phyloP scores from a whole-genome alignment of 2,329 filamentous ascomycete species.

The Didymella arachidicola region DNA sequence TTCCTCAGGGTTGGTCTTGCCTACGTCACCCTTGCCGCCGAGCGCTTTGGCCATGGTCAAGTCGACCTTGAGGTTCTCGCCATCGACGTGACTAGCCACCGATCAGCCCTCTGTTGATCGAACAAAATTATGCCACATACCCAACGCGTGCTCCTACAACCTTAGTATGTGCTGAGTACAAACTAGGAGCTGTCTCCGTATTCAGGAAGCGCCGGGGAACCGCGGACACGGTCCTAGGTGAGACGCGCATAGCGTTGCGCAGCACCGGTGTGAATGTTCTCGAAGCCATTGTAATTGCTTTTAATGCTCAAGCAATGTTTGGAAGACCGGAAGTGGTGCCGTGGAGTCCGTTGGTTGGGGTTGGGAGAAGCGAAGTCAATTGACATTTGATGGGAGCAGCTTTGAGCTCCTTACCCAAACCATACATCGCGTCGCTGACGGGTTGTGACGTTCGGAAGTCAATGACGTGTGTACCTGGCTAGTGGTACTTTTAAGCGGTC shows the following conservation, averaged over 20 bases:
- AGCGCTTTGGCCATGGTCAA: constrained; percentile 56
- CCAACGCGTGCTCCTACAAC: constrained; percentile 52
- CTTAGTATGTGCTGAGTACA: constrained; percentile 51
- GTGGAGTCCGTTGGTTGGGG: background rate
- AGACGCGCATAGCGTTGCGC: constrained; percentile 23
- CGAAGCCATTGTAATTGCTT: constrained; percentile 25
- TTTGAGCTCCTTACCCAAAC: constrained; percentile 6
- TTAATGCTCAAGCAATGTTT: background rate
- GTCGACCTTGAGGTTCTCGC: constrained; percentile 49
- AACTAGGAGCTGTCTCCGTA: constrained; percentile 50
- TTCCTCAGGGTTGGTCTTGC: constrained; percentile 57
- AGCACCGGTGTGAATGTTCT: constrained; percentile 24
- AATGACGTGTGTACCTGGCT: constrained; percentile 20
- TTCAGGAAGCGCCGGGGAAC: constrained; percentile 45
- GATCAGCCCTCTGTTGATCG: background rate
- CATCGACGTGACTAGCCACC: constrained; percentile 38
- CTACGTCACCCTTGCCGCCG: constrained; percentile 51
- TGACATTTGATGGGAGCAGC: background rate
- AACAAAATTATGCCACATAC: constrained; percentile 6
- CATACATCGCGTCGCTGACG: background rate
- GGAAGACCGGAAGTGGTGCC: background rate
- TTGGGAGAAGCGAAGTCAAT: too few species aligned
- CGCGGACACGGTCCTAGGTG: constrained; percentile 4
- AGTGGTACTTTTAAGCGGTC: constrained; percentile 2
- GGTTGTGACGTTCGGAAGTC: constrained; percentile 14